Base-by-base conservation (phyloP, 805 yeast genomes). In the Candida cerambycidarum region DNA sequence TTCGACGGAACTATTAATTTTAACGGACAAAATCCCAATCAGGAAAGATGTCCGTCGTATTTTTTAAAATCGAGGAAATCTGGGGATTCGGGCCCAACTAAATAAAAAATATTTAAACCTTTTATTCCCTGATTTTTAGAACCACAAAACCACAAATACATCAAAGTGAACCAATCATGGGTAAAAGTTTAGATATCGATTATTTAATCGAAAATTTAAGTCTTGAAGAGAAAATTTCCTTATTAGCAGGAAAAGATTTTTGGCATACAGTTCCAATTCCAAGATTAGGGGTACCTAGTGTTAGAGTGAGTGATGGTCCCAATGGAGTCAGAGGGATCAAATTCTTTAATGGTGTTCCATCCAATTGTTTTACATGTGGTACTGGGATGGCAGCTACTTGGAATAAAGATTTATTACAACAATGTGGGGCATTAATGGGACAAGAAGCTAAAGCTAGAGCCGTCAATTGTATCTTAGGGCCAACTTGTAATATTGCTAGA, bases 281-380 rank as follows among this genome's bases (percentile, higher is more conserved):
- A 25, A 49, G 73, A 31, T 57, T 74, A 27, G 65, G 62, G 14
- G 58, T 79, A 27, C 82, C 82, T 2, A 58, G 76, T 0, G 52
- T 79, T 5, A 65, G 82, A 50, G 58, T 76, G 16, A 54, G 62
- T 23, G 85, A 80, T 55, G 85, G 85, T 14, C 85, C 85, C 37
- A 80, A 80, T 53, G 85, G 85, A 48, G 68, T 79, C 36, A 65
- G 85, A 48, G 85, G 85, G 18, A 77, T 80, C 15, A 69, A 62
- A 32, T 78, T 78, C 53, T 75, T 78, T 53, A 63, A 73, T 46
- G 68, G 76, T 30, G 64, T 68, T 17, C 80, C 80, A 6, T 68
- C 82, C 32, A 81, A 79, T 46, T 78, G 82, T 47, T 69, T 80
- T 51, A 82, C 85, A 5, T 74, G 78, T 54, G 85, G 84, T 23